A percentile compares a stretch with the other conserved stretches of the same genome.
Conservation (phyloP, 2,329 filamentous ascomycete species). For the Madurella fahalii region DNA sequence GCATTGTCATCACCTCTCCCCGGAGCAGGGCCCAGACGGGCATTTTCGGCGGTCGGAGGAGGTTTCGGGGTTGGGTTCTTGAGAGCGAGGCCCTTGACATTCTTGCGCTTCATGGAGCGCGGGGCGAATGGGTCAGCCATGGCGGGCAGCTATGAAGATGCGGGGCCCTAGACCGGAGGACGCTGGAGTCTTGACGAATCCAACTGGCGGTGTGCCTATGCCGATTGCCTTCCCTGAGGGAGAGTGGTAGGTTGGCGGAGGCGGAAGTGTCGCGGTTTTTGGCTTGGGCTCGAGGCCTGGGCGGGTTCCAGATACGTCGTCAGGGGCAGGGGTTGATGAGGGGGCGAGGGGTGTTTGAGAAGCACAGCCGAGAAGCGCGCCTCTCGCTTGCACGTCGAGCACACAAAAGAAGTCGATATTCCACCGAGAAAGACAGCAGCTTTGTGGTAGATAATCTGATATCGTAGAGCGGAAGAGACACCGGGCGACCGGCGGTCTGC, state of each 20-base stretch:
- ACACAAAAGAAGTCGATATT: neutral
- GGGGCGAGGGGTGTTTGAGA: slow-evolving; percentile 10
- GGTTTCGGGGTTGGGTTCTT: slow-evolving; percentile 72
- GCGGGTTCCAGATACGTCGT: slow-evolving; percentile 4
- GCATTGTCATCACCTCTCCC: slow-evolving; percentile 58
- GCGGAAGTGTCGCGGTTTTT: neutral
- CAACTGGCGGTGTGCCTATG: neutral
- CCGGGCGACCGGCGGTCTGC: too few relatives aligned
- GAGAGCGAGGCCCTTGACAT: slow-evolving; percentile 91
- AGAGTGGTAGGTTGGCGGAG: neutral
- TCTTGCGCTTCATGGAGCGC: slow-evolving; percentile 96
- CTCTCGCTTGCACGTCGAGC: neutral
- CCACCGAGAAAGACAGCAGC: neutral
- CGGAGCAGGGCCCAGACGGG: slow-evolving; percentile 55
- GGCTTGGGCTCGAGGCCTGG: neutral
- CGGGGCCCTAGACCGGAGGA: neutral
- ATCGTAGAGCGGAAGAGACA: too few relatives aligned
- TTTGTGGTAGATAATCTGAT: too few relatives aligned
- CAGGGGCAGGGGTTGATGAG: neutral
- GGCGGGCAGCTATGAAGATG: slow-evolving; percentile 26
- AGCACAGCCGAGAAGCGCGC: slow-evolving; percentile 2
- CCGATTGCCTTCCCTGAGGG: slow-evolving; percentile 3
- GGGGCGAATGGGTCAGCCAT: slow-evolving; percentile 63
- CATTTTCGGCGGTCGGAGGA: slow-evolving; percentile 68
- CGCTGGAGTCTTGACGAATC: neutral